Evolutionary conservation across 805 yeast species (phyloP).

Genomic region (Phaffomyces thermotolerans): DNA sequence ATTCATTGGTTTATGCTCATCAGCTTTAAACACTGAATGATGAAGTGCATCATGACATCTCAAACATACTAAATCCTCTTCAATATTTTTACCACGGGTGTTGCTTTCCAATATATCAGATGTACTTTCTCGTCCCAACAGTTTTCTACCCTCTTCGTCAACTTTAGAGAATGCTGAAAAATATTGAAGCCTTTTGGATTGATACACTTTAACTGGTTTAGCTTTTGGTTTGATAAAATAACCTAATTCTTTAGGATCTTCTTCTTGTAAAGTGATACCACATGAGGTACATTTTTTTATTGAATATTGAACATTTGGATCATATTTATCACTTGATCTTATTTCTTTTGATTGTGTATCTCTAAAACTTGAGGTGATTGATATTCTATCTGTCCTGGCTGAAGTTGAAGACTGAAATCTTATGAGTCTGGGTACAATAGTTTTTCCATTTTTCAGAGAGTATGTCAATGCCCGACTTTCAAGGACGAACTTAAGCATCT

Average conservation of each 20-base stretch:
- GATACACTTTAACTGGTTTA: constrained; percentile 6
- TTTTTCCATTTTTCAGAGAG: background rate
- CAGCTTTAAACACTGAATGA: constrained; percentile 32
- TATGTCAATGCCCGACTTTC: background rate
- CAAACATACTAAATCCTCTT: constrained; percentile 32
- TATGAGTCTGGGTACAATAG: background rate
- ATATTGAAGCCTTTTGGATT: constrained; percentile 13
- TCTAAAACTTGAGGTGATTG: constrained; percentile 1
- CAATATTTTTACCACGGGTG: background rate
- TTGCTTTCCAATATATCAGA: background rate
- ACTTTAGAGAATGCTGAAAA: constrained; percentile 16
- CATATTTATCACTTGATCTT: constrained; percentile 1
- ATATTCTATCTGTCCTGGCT: background rate
- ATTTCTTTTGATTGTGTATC: background rate
- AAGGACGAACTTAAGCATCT: background rate
- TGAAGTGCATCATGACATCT: constrained; percentile 49
- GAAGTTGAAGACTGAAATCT: constrained; percentile 1
- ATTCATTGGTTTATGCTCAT: constrained; percentile 28
- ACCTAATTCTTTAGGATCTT: constrained; percentile 33
- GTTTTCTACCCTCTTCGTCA: constrained; percentile 18
- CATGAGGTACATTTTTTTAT: constrained; percentile 42
- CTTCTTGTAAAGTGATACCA: constrained; percentile 45
- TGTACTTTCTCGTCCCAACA: constrained; percentile 6
- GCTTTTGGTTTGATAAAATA: constrained; percentile 30
- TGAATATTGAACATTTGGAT: constrained; percentile 7